phyloP scores from a whole-genome alignment of 2,329 filamentous ascomycete species.

The Endocalyx cinctus region DNA sequence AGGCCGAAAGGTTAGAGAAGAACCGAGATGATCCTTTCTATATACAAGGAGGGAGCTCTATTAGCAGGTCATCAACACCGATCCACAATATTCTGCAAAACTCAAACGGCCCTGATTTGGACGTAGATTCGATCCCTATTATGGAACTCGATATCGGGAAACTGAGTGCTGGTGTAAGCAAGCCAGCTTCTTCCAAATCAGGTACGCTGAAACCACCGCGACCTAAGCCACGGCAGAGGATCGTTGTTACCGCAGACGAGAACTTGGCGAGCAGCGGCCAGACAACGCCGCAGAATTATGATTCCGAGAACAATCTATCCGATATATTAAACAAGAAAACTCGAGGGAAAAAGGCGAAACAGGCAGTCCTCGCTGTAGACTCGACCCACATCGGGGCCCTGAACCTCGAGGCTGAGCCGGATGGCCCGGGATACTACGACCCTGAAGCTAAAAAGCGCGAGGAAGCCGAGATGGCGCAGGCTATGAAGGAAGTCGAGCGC shows the following conservation, averaged over 20 bases:
- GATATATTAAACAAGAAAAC: slow-evolving; percentile 43
- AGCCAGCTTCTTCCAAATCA: slow-evolving; percentile 21
- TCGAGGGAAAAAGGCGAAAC: slow-evolving; percentile 49
- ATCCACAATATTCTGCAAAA: slow-evolving; percentile 71
- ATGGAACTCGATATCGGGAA: slow-evolving; percentile 81
- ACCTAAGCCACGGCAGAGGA: slow-evolving; percentile 49
- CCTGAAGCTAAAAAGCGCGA: slow-evolving; percentile 67
- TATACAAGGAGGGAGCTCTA: slow-evolving; percentile 55
- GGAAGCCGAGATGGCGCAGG: slow-evolving; percentile 83
- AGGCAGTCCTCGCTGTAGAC: slow-evolving; percentile 74
- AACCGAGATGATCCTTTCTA: slow-evolving; percentile 96
- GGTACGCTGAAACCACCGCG: slow-evolving; percentile 21
- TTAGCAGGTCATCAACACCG: slow-evolving; percentile 64
- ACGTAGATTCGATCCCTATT: slow-evolving; percentile 93
- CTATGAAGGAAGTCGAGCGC: slow-evolving; percentile 83
- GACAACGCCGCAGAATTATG: slow-evolving; percentile 46
- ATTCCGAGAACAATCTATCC: slow-evolving; percentile 51
- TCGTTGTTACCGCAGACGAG: slow-evolving; percentile 70
- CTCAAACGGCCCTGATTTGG: slow-evolving; percentile 72
- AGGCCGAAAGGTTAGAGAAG: slow-evolving; percentile 72
- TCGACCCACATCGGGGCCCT: slow-evolving; percentile 75
- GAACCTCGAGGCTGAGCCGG: slow-evolving; percentile 55
- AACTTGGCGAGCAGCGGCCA: slow-evolving; percentile 53
- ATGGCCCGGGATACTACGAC: slow-evolving; percentile 42
- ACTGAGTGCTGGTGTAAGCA: slow-evolving; percentile 29